Base-by-base conservation (phyloP, 352 stramenopile species). In the Phytophthora meadii region DNA sequence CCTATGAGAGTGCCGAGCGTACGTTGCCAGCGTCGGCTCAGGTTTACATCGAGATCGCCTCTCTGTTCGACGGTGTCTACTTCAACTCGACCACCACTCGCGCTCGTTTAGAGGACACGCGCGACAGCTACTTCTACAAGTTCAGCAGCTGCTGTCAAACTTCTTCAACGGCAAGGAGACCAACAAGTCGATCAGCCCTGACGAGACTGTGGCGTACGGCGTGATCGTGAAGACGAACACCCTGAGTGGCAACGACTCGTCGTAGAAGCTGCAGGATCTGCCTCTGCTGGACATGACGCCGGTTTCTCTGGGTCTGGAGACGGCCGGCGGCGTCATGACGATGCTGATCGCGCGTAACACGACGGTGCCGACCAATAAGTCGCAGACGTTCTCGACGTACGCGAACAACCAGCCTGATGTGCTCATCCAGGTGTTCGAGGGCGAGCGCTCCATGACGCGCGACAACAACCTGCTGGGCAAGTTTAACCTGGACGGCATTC, bases 361-460 rank as follows among this genome's bases (percentile, higher is more conserved):
- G 30, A 96, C 87, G 32, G 81, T 97, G 62, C 92, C 90, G 3
- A 89, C 78, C 30, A 95, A 93, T 69, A 95, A 89, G 73, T 82
- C 76, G 51, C 80, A 94, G 70, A 93, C 79, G 22, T 98, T 97
- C 74, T 89, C 81, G 44, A 98, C 92, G 48, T 90, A 91, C 65
- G 73, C 69, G 5, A 85, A 97, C 72, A 97, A 97, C 70, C 90
- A 98, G 72, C 63, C 81, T 2, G 83, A 72, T 59, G 85, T 98
- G 70, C 60, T 90, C 24, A 94, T 98, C 63, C 83, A 97, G 62
- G 84, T 98, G 42, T 97, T 92, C 65, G 88, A 98, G 72, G 96
- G 95, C 44, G 96, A 99, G 72, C 90, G 95, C 17, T 79, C 89
- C 28, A 98, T 98, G 92, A 98, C 95, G 4, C 88, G 90, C 44